Evolutionary conservation across 2,329 filamentous ascomycete genomes (phyloP).

Genomic region (Fusarium keratoplasticum): DNA sequence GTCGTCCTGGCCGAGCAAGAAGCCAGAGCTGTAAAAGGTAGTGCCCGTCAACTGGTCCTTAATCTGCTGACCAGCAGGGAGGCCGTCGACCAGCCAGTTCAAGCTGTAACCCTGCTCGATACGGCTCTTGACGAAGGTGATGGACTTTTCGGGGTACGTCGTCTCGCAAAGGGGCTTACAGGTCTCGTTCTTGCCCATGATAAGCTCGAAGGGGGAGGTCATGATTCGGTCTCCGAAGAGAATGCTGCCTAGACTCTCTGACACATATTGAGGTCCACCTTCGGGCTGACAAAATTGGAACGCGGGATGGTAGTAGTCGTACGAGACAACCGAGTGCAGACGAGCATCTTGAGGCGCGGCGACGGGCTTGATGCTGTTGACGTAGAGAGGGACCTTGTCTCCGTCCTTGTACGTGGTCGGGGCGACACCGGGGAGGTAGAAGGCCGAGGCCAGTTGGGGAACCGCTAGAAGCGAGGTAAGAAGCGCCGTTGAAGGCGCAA

Average conservation of each 20-base stretch:
- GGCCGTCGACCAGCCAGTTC: constrained; percentile 95
- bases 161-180: constrained; percentile 84
- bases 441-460: constrained; percentile 73
- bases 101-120: constrained; percentile 90
- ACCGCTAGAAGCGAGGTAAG: constrained; percentile 62
- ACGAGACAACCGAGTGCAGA: constrained; percentile 92
- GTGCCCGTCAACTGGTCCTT: constrained; percentile 80
- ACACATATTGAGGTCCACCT: constrained; percentile 80
- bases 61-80: constrained; percentile 89
- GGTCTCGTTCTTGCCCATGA: constrained; percentile 87
- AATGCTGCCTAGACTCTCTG: constrained; percentile 90
- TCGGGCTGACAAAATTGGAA: constrained; percentile 91
- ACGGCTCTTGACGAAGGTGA: constrained; percentile 83
- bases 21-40: constrained; percentile 91
- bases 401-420: constrained; percentile 89
- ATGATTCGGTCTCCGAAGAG: constrained; percentile 97
- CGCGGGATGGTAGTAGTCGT: constrained; percentile 91
- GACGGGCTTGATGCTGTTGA: constrained; percentile 92
- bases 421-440: constrained; percentile 96
- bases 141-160: constrained; percentile 71
- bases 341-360: constrained; percentile 81
- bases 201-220: constrained; percentile 92
- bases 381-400: constrained; percentile 85
- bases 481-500: constrained; percentile 61
- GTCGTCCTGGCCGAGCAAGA: constrained; percentile 74